These are phyloP conservation scores for Microbotryum violaceum DNA, from an alignment of 1,284 basidiomycete genomes.

Conservation along the genomic window DNA sequence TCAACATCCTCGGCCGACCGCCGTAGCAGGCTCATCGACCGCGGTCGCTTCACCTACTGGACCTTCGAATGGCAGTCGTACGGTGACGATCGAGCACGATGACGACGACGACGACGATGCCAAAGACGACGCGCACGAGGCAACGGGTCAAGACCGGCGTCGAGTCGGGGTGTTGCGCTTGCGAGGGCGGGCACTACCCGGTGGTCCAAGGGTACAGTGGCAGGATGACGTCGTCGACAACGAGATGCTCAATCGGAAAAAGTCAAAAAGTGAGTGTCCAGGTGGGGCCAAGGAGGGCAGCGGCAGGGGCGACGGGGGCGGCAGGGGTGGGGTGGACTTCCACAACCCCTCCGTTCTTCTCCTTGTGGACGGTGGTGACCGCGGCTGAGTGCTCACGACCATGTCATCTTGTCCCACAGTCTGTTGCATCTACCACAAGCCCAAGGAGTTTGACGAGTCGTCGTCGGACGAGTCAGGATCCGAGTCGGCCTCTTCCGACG, in stretches of 20 bases:
- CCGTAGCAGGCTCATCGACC: no score
- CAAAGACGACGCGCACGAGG: no score
- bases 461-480: slow-evolving; percentile 48
- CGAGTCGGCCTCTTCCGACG: slow-evolving; percentile 36
- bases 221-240: slow-evolving; percentile 73
- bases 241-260: slow-evolving; percentile 68
- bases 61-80: no score
- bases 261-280: slow-evolving; percentile 63
- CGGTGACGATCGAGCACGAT: no score
- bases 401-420: slow-evolving; percentile 48
- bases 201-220: slow-evolving; percentile 55
- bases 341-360: no score
- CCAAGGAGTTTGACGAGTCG: slow-evolving; percentile 49
- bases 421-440: slow-evolving; percentile 82
- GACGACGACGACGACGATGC: no score
- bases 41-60: no score
- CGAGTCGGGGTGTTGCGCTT: slow-evolving; percentile 39
- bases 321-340: not conserved
- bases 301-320: no score
- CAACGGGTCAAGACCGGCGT: no score
- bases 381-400: not conserved
- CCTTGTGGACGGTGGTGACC: not conserved
- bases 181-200: slow-evolving; percentile 38
- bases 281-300: no score
- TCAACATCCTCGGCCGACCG: no score